Conservation (phyloP, 352 stramenopile species). For the Phytophthora sojae region DNA sequence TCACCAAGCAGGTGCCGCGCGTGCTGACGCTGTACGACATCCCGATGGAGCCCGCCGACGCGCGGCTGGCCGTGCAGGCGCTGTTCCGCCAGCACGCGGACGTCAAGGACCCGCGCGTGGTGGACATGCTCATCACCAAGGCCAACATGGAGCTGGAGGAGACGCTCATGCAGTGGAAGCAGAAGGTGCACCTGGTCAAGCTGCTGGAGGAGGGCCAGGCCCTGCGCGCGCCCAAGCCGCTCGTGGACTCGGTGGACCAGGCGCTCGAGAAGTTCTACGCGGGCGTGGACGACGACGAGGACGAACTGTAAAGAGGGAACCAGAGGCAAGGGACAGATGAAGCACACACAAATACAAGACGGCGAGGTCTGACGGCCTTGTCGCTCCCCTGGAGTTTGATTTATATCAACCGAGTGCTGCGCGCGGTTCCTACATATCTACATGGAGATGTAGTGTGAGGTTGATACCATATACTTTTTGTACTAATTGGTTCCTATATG, state of each 20-base stretch:
- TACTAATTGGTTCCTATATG: conserved; percentile 24
- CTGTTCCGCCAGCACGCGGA: conserved; percentile 96
- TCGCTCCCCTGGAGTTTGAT: conserved; percentile 29
- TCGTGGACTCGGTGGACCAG: conserved; percentile 56
- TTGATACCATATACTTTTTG: conserved; percentile 18
- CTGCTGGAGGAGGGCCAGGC: conserved; percentile 73
- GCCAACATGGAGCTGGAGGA: conserved; percentile 99
- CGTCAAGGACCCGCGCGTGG: conserved; percentile 94
- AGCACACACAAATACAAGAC: conserved; percentile 26
- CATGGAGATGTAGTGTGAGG: too few relatives aligned
- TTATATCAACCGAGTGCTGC: conserved; percentile 11
- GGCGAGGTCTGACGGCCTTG: conserved; percentile 9
- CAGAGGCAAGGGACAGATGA: not conserved
- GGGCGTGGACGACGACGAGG: conserved; percentile 78
- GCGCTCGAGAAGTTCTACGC: conserved; percentile 86
- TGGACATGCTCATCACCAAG: conserved; percentile 97
- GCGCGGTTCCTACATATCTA: too few relatives aligned
- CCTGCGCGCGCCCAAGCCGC: conserved; percentile 57
- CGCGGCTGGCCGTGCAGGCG: conserved; percentile 89
- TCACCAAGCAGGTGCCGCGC: conserved; percentile 93
- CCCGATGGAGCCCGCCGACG: conserved; percentile 92
- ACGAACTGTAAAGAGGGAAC: conserved; percentile 42
- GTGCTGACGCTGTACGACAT: conserved; percentile 99
- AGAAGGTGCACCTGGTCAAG: conserved; percentile 95
- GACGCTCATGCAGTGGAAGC: conserved; percentile 98